phyloP scores from a whole-genome alignment of 805 yeast species.

The Torulaspora quercuum region DNA sequence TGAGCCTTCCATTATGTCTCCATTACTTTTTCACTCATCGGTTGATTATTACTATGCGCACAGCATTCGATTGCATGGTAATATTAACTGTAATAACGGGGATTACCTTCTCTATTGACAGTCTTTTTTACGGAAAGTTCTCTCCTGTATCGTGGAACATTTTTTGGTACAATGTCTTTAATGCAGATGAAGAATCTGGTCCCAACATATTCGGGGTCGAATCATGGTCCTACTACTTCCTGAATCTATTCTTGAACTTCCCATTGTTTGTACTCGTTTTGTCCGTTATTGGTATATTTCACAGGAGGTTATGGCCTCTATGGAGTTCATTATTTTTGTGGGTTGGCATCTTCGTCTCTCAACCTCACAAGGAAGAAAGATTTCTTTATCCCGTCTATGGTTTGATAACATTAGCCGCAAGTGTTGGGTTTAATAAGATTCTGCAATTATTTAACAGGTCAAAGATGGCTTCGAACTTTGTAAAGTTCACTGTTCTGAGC shows the following conservation, averaged over 20 bases:
- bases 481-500: slow-evolving; percentile 11
- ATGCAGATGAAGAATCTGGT: slow-evolving; percentile 63
- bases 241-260: slow-evolving; percentile 72
- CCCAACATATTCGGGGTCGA: slow-evolving; percentile 91
- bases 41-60: slow-evolving; percentile 27
- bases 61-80: slow-evolving; percentile 28
- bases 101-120: slow-evolving; percentile 46
- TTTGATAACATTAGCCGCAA: slow-evolving; percentile 58
- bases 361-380: slow-evolving; percentile 92
- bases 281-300: slow-evolving; percentile 32
- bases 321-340: slow-evolving; percentile 59
- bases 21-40: slow-evolving; percentile 35
- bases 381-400: slow-evolving; percentile 85
- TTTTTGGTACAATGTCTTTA: slow-evolving; percentile 73
- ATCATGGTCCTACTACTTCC: slow-evolving; percentile 65
- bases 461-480: slow-evolving; percentile 17
- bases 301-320: slow-evolving; percentile 31
- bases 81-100: slow-evolving; percentile 20
- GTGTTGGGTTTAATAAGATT: slow-evolving; percentile 42
- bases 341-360: slow-evolving; percentile 61
- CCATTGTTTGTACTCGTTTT: slow-evolving; percentile 41
- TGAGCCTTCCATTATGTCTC: slow-evolving; percentile 57
- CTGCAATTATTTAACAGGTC: slow-evolving; percentile 15
- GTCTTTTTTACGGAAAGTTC: slow-evolving; percentile 54
- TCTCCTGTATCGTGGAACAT: slow-evolving; percentile 78